Conservation (phyloP, 768 basidiomycete genomes). For the Sistotremastrum suecicum region DNA sequence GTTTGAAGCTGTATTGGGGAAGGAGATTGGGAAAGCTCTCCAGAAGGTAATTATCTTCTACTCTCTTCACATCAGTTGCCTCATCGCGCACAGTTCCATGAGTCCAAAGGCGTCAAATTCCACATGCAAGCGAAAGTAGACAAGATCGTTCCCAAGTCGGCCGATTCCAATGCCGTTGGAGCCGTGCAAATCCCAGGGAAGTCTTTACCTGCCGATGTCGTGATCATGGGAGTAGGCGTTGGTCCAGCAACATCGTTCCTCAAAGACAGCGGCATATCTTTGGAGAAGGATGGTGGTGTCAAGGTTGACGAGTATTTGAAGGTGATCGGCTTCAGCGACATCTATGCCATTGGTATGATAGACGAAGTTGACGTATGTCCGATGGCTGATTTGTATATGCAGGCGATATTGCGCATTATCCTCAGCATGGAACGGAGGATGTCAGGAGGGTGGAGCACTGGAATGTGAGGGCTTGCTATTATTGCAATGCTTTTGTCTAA, state of each 20-base stretch:
- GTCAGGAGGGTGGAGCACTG: constrained; percentile 72
- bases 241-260: constrained; percentile 70
- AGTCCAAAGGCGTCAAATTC: constrained; percentile 75
- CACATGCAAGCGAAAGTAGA: constrained; percentile 59
- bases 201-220: constrained; percentile 55
- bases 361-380: not conserved
- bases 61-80: not conserved
- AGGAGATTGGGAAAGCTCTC: constrained; percentile 61
- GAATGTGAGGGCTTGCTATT: constrained; percentile 42
- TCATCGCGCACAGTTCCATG: constrained; percentile 42
- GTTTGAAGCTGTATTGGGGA: constrained; percentile 70
- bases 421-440: constrained; percentile 38
- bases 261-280: constrained; percentile 36
- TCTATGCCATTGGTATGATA: constrained; percentile 53
- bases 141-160: constrained; percentile 44
- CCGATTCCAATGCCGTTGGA: constrained; percentile 38
- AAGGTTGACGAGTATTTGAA: constrained; percentile 62
- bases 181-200: constrained; percentile 53
- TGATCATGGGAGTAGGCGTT: constrained; percentile 82
- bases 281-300: constrained; percentile 69
- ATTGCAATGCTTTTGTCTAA: not conserved
- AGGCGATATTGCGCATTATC: constrained; percentile 77
- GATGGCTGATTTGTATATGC: not conserved
- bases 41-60: constrained; percentile 40
- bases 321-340: constrained; percentile 35